Evolutionary conservation across 2,329 filamentous ascomycete genomes (phyloP), one percentile per base, ranked within the genome.

Genomic region (Colletotrichum simmondsii): DNA sequence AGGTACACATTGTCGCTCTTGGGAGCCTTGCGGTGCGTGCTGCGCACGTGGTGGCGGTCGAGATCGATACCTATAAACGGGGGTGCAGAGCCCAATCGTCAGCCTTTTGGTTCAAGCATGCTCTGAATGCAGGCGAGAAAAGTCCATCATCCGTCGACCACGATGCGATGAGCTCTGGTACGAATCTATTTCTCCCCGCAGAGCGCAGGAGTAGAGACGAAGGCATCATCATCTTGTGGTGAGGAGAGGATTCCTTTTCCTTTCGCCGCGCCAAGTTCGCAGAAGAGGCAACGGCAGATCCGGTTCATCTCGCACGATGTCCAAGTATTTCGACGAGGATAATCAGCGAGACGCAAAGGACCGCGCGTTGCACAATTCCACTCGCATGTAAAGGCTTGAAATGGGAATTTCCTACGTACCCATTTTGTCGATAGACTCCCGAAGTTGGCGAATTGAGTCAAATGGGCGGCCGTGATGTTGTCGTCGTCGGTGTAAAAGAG

Each of bases 1-100:
- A 98, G 90, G 88, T 98, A 98, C 83, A 96, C 94, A 91, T 98
- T 98, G 90, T 97, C 94, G 89, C 94, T 97, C 94, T 98, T 98
- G 83, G 95, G 94, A 80, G 94, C 95, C 91, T 94, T 95, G 87
- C 95, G 94, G 91, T 98, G 95, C 78, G 90, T 92, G 84, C 83
- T 86, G 83, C 90, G 90, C 83, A 91, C 89, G 85, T 93, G 91
- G 87, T 93, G 91, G 80, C 87, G 87, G 85, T 92, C 87, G 81
- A 93, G 88, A 91, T 93, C 91, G 86, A 92, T 92, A 91, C 91
- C 90, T 92, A 86, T 83, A 85, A 76, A 80, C 79, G 82, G 78
- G 42, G 70, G 71, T 65, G 81, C 77, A 83, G 78, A 84, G 83
- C 81, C 82, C 83, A 49, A 82, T 85, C 82, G 88, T 92, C 89